Conservation (phyloP, 2,329 filamentous ascomycete genomes). For the Claviceps pazoutovae region DNA sequence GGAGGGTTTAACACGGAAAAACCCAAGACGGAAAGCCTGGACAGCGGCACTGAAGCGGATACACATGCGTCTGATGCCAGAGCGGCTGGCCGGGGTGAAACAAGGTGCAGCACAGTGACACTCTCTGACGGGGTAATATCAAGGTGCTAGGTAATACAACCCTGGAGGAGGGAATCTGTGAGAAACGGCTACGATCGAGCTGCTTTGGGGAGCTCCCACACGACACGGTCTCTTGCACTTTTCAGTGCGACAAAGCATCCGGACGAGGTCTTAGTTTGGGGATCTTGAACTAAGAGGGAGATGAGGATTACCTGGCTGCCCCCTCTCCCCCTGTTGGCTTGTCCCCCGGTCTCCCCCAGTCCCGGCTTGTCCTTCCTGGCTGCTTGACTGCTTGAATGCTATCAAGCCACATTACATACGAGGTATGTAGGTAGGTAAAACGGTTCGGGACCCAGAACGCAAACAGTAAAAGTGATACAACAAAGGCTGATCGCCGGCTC, state of each 20-base stretch:
- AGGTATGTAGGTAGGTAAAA: conserved; percentile 2
- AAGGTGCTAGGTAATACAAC: conserved; percentile 29
- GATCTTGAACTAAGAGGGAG: neutral
- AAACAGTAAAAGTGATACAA: conserved; percentile 10
- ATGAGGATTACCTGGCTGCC: conserved; percentile 2
- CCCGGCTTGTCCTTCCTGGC: conserved; percentile 2
- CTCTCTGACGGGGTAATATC: conserved; percentile 12
- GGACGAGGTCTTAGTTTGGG: conserved; percentile 3
- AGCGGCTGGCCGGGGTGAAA: conserved; percentile 27
- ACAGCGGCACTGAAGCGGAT: conserved; percentile 1
- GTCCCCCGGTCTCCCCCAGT: too few species aligned
- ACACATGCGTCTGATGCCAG: conserved; percentile 12
- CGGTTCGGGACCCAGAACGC: conserved; percentile 16
- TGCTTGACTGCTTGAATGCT: conserved; percentile 5
- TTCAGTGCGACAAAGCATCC: conserved; percentile 16
- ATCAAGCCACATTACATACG: neutral
- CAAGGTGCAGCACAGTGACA: conserved; percentile 39
- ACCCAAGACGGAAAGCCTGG: neutral
- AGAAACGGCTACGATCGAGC: conserved; percentile 24
- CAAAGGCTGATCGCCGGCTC: conserved; percentile 25
- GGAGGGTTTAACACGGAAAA: neutral
- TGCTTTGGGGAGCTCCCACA: conserved; percentile 10
- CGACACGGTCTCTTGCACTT: conserved; percentile 23
- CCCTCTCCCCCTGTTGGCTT: too few species aligned
- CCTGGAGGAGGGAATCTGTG: conserved; percentile 27